A percentile compares a stretch with the other conserved stretches of the same genome.
Conservation (phyloP, 768 basidiomycete species). For the Pleurotus eryngii region DNA sequence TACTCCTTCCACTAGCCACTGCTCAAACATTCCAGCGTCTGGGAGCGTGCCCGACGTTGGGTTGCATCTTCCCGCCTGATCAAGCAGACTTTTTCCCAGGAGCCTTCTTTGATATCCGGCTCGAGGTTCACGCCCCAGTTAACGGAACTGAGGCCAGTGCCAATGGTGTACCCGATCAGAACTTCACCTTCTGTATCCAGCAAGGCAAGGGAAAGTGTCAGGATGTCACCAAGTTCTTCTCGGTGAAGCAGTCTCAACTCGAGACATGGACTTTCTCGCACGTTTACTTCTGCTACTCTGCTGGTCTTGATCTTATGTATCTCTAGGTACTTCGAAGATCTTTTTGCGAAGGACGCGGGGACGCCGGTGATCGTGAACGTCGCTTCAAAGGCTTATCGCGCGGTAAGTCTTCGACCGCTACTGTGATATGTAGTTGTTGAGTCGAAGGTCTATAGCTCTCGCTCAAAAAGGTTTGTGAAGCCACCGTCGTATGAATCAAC, state of each 20-base stretch:
- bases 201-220: conserved; percentile 8
- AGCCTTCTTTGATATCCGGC: conserved; percentile 12
- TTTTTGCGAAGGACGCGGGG: conserved; percentile 11
- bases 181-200: conserved; percentile 14
- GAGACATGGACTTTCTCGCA: conserved; percentile 13
- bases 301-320: neutral
- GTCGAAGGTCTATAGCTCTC: conserved; percentile 19
- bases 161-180: conserved; percentile 10
- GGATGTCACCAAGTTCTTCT: conserved; percentile 11
- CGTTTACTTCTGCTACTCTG: neutral
- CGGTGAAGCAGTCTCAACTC: conserved; percentile 6
- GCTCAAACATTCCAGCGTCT: conserved; percentile 13
- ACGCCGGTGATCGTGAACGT: conserved; percentile 10
- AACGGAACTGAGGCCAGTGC: conserved; percentile 12
- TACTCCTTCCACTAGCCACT: neutral
- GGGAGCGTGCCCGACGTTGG: conserved; percentile 12
- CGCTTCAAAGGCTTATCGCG: conserved; percentile 13
- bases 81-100: conserved; percentile 13
- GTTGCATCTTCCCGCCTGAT: conserved; percentile 15
- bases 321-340: conserved; percentile 11
- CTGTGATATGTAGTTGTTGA: neutral
- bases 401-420: conserved; percentile 5
- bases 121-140: conserved; percentile 13
- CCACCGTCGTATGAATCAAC: neutral
- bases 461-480: conserved; percentile 21